A percentile compares a stretch with the other conserved stretches of the same genome.
These are phyloP conservation scores for Coemansia sp. DNA, from an alignment of 192 early-diverging fungal genomes.

Conservation along the genomic window DNA sequence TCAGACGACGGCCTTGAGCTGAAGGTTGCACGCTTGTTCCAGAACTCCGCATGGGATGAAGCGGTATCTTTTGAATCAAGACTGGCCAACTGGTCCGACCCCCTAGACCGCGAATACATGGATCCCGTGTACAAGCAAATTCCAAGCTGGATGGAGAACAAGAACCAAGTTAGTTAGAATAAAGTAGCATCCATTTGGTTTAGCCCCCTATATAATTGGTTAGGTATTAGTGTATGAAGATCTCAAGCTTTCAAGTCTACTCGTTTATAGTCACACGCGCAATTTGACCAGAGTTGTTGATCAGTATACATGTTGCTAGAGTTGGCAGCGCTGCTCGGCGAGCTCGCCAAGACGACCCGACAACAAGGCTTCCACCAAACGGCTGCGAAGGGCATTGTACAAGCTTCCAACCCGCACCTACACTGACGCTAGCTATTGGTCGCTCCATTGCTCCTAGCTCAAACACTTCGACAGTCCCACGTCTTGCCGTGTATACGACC, in stretches of 20 bases:
- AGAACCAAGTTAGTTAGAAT: slow-evolving; percentile 11
- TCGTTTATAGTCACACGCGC: slow-evolving; percentile 12
- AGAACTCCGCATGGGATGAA: slow-evolving; percentile 40
- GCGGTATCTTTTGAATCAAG: slow-evolving; percentile 25
- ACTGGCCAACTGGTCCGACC: slow-evolving; percentile 34
- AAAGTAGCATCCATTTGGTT: not conserved
- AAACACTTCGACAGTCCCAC: slow-evolving; percentile 36
- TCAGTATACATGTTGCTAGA: slow-evolving; percentile 28
- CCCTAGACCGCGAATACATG: slow-evolving; percentile 26
- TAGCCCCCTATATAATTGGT: not conserved
- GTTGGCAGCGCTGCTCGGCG: slow-evolving; percentile 20
- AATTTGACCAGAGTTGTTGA: slow-evolving; percentile 22
- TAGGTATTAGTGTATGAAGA: not conserved
- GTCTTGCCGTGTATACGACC: slow-evolving; percentile 29
- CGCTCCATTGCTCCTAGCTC: slow-evolving; percentile 26
- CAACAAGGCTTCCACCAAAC: slow-evolving; percentile 42
- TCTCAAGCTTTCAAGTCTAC: not conserved
- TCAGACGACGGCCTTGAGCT: slow-evolving; percentile 49
- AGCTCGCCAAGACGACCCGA: slow-evolving; percentile 20
- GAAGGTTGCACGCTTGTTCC: slow-evolving; percentile 22
- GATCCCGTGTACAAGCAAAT: slow-evolving; percentile 38
- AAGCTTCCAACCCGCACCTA: slow-evolving; percentile 38
- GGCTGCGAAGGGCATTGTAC: slow-evolving; percentile 49
- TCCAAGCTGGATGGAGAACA: slow-evolving; percentile 48
- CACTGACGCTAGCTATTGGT: slow-evolving; percentile 24